These are phyloP conservation scores for Durio zibethinus DNA, from an alignment of 345 rosid species.

Conservation along the genomic window DNA sequence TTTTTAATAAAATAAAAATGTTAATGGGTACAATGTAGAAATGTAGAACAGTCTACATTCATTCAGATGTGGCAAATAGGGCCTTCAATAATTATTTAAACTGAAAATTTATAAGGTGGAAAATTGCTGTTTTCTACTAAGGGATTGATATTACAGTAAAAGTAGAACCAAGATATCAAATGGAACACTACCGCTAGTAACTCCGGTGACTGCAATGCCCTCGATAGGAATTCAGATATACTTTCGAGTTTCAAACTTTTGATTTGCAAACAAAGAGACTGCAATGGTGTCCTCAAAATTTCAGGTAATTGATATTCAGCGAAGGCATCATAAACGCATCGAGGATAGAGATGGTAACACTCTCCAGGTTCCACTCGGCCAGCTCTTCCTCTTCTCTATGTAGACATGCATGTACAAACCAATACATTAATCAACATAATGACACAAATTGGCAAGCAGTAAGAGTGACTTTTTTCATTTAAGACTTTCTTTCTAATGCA, in stretches of 20 bases:
- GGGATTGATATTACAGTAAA: not conserved
- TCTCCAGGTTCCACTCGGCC: conserved; percentile 94
- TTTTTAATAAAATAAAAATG: conserved; percentile 1
- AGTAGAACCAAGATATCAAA: conserved; percentile 7
- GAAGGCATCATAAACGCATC: conserved; percentile 79
- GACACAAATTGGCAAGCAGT: not conserved
- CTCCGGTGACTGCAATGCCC: conserved; percentile 92
- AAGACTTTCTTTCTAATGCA: not conserved
- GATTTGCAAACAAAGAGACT: conserved; percentile 89
- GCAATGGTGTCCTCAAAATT: conserved; percentile 90
- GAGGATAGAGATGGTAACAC: conserved; percentile 87
- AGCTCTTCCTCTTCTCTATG: conserved; percentile 91
- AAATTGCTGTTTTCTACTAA: not conserved
- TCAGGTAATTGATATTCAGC: conserved; percentile 90
- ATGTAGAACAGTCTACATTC: not conserved
- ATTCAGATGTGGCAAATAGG: not conserved
- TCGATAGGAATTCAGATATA: conserved; percentile 73
- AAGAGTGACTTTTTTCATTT: not conserved
- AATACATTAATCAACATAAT: not conserved
- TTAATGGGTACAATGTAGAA: not conserved
- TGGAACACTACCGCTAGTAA: conserved; percentile 55
- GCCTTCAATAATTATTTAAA: not conserved
- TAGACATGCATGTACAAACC: not conserved
- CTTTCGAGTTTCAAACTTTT: conserved; percentile 82
- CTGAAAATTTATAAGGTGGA: not conserved